These are phyloP conservation scores for Ophiostoma novo-ulmi DNA, from an alignment of 2,329 filamentous ascomycete genomes.

Conservation along the genomic window DNA sequence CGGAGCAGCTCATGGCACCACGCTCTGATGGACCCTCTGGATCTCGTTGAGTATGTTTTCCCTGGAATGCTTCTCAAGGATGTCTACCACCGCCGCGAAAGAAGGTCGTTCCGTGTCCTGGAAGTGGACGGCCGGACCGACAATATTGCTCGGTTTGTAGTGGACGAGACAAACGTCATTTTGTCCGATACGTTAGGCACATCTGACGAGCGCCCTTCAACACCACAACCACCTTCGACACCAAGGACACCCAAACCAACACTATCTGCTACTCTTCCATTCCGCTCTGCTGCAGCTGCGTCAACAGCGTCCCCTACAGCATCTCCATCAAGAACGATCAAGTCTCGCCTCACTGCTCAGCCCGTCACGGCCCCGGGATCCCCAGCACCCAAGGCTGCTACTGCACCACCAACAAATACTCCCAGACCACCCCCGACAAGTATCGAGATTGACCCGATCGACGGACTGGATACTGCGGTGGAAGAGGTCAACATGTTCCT, in stretches of 20 bases:
- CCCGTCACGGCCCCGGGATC: neutral
- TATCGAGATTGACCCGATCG: conserved; percentile 53
- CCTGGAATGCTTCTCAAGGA: conserved; percentile 67
- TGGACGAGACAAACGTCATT: conserved; percentile 34
- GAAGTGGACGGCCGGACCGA: conserved; percentile 50
- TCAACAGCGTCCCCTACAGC: conserved; percentile 19
- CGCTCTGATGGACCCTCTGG: conserved; percentile 33
- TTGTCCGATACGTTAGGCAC: conserved; percentile 35
- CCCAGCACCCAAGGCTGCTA: neutral
- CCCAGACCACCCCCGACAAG: conserved; percentile 29
- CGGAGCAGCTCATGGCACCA: conserved; percentile 36
- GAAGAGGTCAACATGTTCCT: conserved; percentile 63
- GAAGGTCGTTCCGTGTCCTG: conserved; percentile 55
- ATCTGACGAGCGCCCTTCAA: neutral
- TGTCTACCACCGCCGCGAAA: conserved; percentile 50
- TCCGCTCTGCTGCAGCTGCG: conserved; percentile 7
- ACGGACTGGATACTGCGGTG: conserved; percentile 62
- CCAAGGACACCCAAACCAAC: conserved; percentile 17
- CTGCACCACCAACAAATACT: neutral
- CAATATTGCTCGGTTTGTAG: conserved; percentile 42
- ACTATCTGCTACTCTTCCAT: conserved; percentile 13
- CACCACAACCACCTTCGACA: conserved; percentile 21
- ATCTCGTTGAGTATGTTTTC: conserved; percentile 59
- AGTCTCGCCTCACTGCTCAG: conserved; percentile 9
- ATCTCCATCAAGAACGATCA: conserved; percentile 10